These are phyloP conservation scores for Leccinum ochraceum DNA, from an alignment of 768 basidiomycete genomes.

Conservation along the genomic window DNA sequence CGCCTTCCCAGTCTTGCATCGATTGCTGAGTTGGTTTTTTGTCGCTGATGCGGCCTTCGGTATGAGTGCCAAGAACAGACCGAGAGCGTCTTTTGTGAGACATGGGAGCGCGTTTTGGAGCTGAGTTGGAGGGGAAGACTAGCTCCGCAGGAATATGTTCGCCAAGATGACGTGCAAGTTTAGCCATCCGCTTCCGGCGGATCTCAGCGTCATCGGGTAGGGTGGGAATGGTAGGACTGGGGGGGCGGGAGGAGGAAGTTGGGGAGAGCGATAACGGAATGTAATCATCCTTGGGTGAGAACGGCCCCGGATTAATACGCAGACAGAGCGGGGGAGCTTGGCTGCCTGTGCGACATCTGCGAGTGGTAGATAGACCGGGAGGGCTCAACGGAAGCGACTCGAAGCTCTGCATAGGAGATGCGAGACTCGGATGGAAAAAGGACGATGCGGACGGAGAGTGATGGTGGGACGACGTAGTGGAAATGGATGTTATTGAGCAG, in stretches of 20 bases:
- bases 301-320: slow-evolving; percentile 20
- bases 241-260: slow-evolving; percentile 15
- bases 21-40: not conserved
- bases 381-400: slow-evolving; percentile 16
- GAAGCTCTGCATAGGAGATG: slow-evolving; percentile 3
- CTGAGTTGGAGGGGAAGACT: slow-evolving; percentile 35
- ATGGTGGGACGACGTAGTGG: slow-evolving; percentile 10
- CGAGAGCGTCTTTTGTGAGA: slow-evolving; percentile 14
- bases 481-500: slow-evolving; percentile 23
- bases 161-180: slow-evolving; percentile 57
- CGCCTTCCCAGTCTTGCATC: slow-evolving; percentile 36
- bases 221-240: slow-evolving; percentile 22
- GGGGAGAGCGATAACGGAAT: slow-evolving; percentile 13
- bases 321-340: slow-evolving; percentile 26
- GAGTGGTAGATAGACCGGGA: slow-evolving; percentile 22
- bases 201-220: slow-evolving; percentile 34
- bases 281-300: slow-evolving; percentile 8
- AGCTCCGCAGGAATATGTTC: slow-evolving; percentile 60
- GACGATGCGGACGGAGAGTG: slow-evolving; percentile 23
- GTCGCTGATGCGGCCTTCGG: not conserved
- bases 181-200: slow-evolving; percentile 54
- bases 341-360: slow-evolving; percentile 10
- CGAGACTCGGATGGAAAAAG: slow-evolving; percentile 10
- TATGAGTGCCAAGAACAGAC: slow-evolving; percentile 15
- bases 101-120: not conserved